Percentiles rank a stretch among this genome's conserved stretches.
phyloP scores from a whole-genome alignment of 1,284 basidiomycete genomes.

The Xerocomus minutiporus region DNA sequence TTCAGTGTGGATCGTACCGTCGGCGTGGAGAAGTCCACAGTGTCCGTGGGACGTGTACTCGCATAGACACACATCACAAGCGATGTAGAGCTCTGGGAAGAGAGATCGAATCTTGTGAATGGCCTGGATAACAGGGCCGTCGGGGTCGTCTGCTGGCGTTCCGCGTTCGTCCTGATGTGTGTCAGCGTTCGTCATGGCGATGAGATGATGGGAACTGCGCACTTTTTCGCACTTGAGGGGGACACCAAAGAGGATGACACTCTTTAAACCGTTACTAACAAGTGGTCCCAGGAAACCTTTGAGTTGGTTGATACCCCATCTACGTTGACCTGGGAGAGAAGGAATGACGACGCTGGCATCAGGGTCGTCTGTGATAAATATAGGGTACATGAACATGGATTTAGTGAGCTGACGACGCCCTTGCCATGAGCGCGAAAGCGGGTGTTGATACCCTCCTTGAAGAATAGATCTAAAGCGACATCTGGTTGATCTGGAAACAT shows the following conservation, averaged over 20 bases:
- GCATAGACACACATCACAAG: slow-evolving; percentile 97
- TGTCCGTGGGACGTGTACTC: slow-evolving; percentile 99
- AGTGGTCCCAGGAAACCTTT: slow-evolving; percentile 84
- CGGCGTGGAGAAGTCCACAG: slow-evolving; percentile 78
- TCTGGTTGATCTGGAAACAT: neutral
- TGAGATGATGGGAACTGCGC: slow-evolving; percentile 13
- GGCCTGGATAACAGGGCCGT: slow-evolving; percentile 91
- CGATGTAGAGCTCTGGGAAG: slow-evolving; percentile 85
- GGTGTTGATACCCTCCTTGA: slow-evolving; percentile 91
- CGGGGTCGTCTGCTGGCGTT: slow-evolving; percentile 83
- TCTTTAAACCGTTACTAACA: slow-evolving; percentile 84
- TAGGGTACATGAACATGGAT: slow-evolving; percentile 96
- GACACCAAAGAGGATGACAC: slow-evolving; percentile 96
- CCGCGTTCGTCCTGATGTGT: slow-evolving; percentile 70
- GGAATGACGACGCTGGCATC: slow-evolving; percentile 75
- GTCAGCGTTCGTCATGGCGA: neutral
- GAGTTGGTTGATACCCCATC: slow-evolving; percentile 95
- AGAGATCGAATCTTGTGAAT: slow-evolving; percentile 73
- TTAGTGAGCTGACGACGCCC: slow-evolving; percentile 72
- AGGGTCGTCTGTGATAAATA: slow-evolving; percentile 93
- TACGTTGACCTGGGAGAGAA: slow-evolving; percentile 78
- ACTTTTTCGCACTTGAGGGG: slow-evolving; percentile 85
- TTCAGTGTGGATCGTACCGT: slow-evolving; percentile 72
- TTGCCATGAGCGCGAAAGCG: slow-evolving; percentile 84
- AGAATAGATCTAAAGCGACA: slow-evolving; percentile 59